Evolutionary conservation across 1,284 basidiomycete genomes (phyloP), one percentile per base, ranked within the genome.

Genomic region (Cutaneotrichosporon cavernicola): DNA sequence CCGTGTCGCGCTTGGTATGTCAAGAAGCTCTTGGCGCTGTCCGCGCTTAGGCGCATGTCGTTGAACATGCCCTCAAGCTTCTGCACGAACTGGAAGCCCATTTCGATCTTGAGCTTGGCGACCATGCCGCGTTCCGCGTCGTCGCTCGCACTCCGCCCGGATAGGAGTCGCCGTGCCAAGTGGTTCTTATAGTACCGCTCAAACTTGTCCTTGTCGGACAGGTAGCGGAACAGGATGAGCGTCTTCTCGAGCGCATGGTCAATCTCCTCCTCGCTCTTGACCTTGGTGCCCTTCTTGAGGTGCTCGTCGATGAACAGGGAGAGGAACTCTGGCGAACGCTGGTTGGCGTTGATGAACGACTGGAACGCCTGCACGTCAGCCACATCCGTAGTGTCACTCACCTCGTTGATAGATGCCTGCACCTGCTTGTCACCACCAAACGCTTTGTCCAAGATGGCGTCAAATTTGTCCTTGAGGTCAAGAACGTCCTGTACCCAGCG

Each of bases 21-120:
- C 6, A 72, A 63, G 79, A 93, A 99, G 5, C 85, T 86, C 59
- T 86, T 83, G 84, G 90, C 92, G 9, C 88, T 89, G 63, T 99
- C 97, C 31, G 84, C 82, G 21, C 92, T 96, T 46, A 97, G 81
- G 73, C 89, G 92, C 88, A 99, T 96, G 77, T 99, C 97, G 72
- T 95, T 88, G 84, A 99, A 96, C 97, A 99, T 99, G 61, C 97
- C 96, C 79, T 99, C 96, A 70, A 99, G 84, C 78, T 97, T 97
- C 80, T 97, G 93, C 0, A 97, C 98, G 77, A 98, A 99, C 75
- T 96, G 92, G 75, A 91, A 91, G 9, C 97, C 97, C 75, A 76
- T 77, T 56, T 99, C 95, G 47, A 98, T 85, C 83, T 99, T 99
- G 76, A 99, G 88, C 82, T 98, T 99, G 58, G 93, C 90, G 14